phyloP scores from a whole-genome alignment of 208 protist species.

The Giardia duodenalis region DNA sequence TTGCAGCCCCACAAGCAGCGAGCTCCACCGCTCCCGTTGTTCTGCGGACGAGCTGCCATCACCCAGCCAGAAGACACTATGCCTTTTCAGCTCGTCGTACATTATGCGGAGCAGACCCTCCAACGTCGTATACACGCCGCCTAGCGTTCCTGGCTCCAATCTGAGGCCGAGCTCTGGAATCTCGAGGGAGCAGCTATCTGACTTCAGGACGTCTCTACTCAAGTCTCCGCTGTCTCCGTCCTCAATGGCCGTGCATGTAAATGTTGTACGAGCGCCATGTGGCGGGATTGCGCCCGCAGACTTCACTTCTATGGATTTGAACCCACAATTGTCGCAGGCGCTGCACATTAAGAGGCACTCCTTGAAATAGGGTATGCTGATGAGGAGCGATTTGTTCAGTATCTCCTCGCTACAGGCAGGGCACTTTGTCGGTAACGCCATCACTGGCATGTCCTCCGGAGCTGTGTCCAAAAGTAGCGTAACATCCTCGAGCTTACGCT shows the following conservation, averaged over 20 bases:
- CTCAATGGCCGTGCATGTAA: conserved; percentile 60
- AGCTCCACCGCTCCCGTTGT: conserved; percentile 55
- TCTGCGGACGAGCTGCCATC: conserved; percentile 51
- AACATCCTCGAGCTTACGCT: conserved; percentile 6
- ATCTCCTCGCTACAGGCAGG: background rate
- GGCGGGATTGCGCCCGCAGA: conserved; percentile 61
- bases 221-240: conserved; percentile 63
- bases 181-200: conserved; percentile 60
- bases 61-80: conserved; percentile 32
- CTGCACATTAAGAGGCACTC: conserved; percentile 74
- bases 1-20: conserved; percentile 62
- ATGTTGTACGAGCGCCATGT: conserved; percentile 56
- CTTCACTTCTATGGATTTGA: conserved; percentile 74
- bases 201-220: conserved; percentile 73
- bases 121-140: conserved; percentile 73
- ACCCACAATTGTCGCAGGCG: conserved; percentile 70
- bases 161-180: conserved; percentile 68
- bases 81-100: conserved; percentile 59
- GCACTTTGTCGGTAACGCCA: conserved; percentile 4
- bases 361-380: conserved; percentile 76
- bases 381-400: conserved; percentile 52
- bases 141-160: conserved; percentile 63
- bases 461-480: background rate
- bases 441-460: background rate
- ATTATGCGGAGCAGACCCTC: conserved; percentile 67